A percentile compares a stretch with the other conserved stretches of the same genome.
Conservation (phyloP, 108 stramenopile species). For the Nitzschia palea region DNA sequence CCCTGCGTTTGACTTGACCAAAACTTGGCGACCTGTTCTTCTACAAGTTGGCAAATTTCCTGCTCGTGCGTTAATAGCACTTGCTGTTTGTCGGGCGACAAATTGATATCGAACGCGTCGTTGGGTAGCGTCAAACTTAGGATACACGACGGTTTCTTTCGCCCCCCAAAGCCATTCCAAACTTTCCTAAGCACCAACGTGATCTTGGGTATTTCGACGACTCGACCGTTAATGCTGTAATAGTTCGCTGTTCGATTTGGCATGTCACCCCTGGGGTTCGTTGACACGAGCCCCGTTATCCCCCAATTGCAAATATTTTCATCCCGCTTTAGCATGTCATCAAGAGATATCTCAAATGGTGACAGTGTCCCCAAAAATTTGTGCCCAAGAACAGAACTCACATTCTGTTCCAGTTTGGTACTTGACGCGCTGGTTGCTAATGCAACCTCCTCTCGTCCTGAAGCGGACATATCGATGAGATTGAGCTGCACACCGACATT, state of each 20-base stretch:
- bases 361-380: conserved; percentile 56
- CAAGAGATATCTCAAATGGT: conserved; percentile 19
- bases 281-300: conserved; percentile 79
- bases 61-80: conserved; percentile 84
- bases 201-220: conserved; percentile 91
- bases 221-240: conserved; percentile 93
- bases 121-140: conserved; percentile 80
- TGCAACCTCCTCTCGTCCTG: conserved; percentile 37
- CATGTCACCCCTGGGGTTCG: conserved; percentile 58
- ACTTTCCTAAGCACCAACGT: conserved; percentile 60
- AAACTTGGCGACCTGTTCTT: conserved; percentile 40
- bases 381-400: conserved; percentile 62
- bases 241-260: conserved; percentile 60
- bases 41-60: conserved; percentile 47
- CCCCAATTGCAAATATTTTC: conserved; percentile 39
- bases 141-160: conserved; percentile 89
- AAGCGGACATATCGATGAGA: conserved; percentile 56
- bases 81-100: conserved; percentile 96
- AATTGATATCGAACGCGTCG: conserved; percentile 90
- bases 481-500: conserved; percentile 67
- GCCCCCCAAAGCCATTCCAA: conserved; percentile 82
- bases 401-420: conserved; percentile 52
- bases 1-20: conserved; percentile 68
- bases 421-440: conserved; percentile 52
- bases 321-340: neutral